Evolutionary conservation across 1,139 yeast species (phyloP).

Genomic region (Eremothecium gossypii): DNA sequence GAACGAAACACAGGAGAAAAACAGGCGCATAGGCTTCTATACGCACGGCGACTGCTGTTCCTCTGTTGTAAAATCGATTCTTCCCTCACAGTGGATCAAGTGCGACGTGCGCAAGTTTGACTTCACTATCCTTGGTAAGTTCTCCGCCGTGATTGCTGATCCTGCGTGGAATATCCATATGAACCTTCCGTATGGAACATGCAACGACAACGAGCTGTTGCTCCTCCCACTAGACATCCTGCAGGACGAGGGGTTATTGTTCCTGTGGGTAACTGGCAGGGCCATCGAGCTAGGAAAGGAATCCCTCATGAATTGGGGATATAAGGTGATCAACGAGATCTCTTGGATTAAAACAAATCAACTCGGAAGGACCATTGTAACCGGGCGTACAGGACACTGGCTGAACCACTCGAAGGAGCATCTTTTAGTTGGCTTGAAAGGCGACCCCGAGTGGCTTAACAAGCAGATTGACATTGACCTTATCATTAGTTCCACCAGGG

Average conservation of each 20-base stretch:
- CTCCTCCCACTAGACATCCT: constrained; percentile 55
- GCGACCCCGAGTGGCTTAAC: constrained; percentile 67
- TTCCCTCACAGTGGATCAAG: constrained; percentile 77
- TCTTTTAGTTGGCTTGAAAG: constrained; percentile 73
- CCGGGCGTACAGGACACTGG: constrained; percentile 98
- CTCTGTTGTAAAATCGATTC: constrained; percentile 22
- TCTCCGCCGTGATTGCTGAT: constrained; percentile 81
- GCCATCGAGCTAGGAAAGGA: constrained; percentile 81
- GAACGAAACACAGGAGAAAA: constrained; percentile 27
- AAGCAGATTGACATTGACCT: constrained; percentile 61
- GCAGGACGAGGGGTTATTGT: constrained; percentile 74
- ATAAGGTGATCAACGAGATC: constrained; percentile 63
- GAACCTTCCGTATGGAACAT: constrained; percentile 70
- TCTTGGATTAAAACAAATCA: constrained; percentile 91
- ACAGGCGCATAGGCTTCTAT: constrained; percentile 35
- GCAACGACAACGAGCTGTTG: constrained; percentile 62
- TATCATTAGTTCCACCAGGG: constrained; percentile 75
- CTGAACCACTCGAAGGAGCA: constrained; percentile 92
- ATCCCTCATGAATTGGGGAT: constrained; percentile 77
- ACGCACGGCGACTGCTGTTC: constrained; percentile 48
- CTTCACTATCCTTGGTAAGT: constrained; percentile 63
- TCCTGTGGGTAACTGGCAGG: constrained; percentile 92
- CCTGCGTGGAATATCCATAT: constrained; percentile 88
- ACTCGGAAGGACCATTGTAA: constrained; percentile 75
- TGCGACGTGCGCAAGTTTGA: constrained; percentile 74